A percentile compares a stretch with the other conserved stretches of the same genome.
Conservation (phyloP, 1,139 yeast genomes). For the Candida sanyaensis region DNA sequence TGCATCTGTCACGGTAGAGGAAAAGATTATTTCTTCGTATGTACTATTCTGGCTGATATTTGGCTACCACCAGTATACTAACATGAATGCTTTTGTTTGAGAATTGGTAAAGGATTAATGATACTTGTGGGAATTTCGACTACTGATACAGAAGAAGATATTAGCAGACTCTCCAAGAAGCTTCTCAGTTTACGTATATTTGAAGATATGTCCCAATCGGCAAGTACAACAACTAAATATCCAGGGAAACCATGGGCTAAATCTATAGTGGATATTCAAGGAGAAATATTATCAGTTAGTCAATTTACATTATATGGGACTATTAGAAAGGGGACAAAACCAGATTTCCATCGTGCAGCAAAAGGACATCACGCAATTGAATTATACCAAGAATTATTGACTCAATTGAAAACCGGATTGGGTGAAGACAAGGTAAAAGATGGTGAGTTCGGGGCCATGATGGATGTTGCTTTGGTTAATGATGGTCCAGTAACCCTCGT, state of each 20-base stretch:
- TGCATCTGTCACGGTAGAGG: constrained; percentile 86
- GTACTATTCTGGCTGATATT: constrained; percentile 22
- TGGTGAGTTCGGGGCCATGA: constrained; percentile 95
- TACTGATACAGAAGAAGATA: constrained; percentile 75
- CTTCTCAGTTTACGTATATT: constrained; percentile 66
- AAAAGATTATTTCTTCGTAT: constrained; percentile 65
- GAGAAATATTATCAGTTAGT: constrained; percentile 55
- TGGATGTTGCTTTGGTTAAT: constrained; percentile 84
- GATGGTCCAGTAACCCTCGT: constrained; percentile 84
- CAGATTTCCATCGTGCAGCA: constrained; percentile 90
- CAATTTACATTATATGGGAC: constrained; percentile 89
- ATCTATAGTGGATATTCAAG: constrained; percentile 34
- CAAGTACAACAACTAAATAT: constrained; percentile 42
- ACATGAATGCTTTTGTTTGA: constrained; percentile 15
- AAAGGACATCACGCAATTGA: constrained; percentile 72
- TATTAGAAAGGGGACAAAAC: constrained; percentile 86
- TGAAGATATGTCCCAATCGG: constrained; percentile 50
- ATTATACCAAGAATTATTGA: constrained; percentile 65
- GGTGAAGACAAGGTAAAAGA: constrained; percentile 72
- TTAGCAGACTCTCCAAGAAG: constrained; percentile 66
- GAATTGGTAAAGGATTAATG: constrained; percentile 74
- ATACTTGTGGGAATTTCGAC: constrained; percentile 82
- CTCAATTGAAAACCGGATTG: constrained; percentile 47
- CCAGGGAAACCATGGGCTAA: constrained; percentile 59
- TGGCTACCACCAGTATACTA: neutral